A percentile compares a stretch with the other conserved stretches of the same genome.
Conservation (phyloP, 495 filamentous ascomycete genomes). For the Mycothermus thermophilus region DNA sequence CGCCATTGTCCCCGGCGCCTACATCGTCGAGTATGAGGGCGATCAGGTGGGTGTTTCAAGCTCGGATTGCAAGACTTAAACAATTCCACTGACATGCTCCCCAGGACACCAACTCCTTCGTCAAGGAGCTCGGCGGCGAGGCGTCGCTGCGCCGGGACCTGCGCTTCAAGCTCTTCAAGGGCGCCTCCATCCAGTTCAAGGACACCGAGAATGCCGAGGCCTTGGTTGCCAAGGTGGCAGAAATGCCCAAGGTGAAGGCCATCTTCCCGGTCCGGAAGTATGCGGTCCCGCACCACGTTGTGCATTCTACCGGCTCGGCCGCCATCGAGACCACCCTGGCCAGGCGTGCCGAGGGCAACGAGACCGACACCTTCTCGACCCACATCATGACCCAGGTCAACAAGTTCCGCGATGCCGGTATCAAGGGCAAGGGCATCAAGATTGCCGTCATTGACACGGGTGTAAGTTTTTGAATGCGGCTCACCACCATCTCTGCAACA, state of each 20-base stretch:
- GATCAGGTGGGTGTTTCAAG: slow-evolving; percentile 25
- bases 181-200: slow-evolving; percentile 34
- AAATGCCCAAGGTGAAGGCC: slow-evolving; percentile 30
- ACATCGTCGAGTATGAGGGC: slow-evolving; percentile 37
- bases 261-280: slow-evolving; percentile 33
- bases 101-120: slow-evolving; percentile 28
- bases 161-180: slow-evolving; percentile 34
- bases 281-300: slow-evolving; percentile 28
- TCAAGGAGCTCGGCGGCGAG: slow-evolving; percentile 22
- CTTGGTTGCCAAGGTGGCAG: slow-evolving; percentile 23
- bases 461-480: too few species aligned
- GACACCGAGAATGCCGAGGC: slow-evolving; percentile 28
- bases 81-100: too few species aligned
- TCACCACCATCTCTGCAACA: too few species aligned
- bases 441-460: slow-evolving; percentile 36
- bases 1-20: slow-evolving; percentile 25
- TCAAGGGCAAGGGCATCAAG: slow-evolving; percentile 34
- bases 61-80: too few species aligned
- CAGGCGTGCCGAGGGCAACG: slow-evolving; percentile 18
- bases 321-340: slow-evolving; percentile 15
- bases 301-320: slow-evolving; percentile 28
- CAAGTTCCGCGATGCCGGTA: slow-evolving; percentile 30
- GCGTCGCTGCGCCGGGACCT: slow-evolving; percentile 31
- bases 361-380: slow-evolving; percentile 28
- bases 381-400: slow-evolving; percentile 38